These are phyloP conservation scores for Trichopus zeylanicus DNA, from an alignment of 116 monocot genomes.

Conservation along the genomic window DNA sequence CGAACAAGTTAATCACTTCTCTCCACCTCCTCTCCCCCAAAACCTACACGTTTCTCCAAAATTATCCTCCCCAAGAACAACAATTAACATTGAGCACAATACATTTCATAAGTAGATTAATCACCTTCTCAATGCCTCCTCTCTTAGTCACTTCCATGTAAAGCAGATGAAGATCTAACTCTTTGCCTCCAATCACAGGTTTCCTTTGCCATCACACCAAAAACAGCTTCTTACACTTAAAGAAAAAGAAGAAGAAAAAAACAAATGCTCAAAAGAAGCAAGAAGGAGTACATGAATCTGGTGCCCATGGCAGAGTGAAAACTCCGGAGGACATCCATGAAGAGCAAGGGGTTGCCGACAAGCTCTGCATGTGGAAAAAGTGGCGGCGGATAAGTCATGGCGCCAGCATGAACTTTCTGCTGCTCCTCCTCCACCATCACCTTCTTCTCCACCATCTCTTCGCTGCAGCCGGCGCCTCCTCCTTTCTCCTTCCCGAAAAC, in stretches of 20 bases:
- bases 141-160: slow-evolving; percentile 58
- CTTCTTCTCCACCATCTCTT: background rate
- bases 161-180: slow-evolving; percentile 53
- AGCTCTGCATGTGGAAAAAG: slow-evolving; percentile 41
- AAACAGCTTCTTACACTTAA: slow-evolving; percentile 8
- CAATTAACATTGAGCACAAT: too few relatives aligned
- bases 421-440: background rate
- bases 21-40: slow-evolving; percentile 66
- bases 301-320: slow-evolving; percentile 64
- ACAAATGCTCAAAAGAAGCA: background rate
- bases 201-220: slow-evolving; percentile 32
- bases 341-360: slow-evolving; percentile 18
- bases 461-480: background rate
- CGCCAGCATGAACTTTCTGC: background rate
- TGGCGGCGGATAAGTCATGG: slow-evolving; percentile 34
- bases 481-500: background rate
- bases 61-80: background rate
- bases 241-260: background rate
- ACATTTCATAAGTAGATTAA: background rate
- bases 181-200: slow-evolving; percentile 80
- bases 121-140: slow-evolving; percentile 76
- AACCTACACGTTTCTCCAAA: slow-evolving; percentile 31
- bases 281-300: slow-evolving; percentile 85
- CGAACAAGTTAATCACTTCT: slow-evolving; percentile 56
- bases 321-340: slow-evolving; percentile 52